Evolutionary conservation across 345 rosid species (phyloP).

Genomic region (Psidium guajava): DNA sequence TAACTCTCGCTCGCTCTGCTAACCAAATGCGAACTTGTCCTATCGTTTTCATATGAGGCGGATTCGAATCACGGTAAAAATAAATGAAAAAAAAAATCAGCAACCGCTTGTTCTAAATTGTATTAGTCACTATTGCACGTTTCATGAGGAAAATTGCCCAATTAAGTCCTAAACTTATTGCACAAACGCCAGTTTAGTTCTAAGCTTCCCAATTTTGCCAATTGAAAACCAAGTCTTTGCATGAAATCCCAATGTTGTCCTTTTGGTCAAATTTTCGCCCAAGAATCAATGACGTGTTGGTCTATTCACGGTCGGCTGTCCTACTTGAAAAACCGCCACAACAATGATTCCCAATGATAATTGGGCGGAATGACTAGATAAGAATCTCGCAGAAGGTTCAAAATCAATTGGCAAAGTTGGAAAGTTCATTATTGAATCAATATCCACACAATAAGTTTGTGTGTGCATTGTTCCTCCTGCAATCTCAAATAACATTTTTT

Average conservation of each 20-base stretch:
- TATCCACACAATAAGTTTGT: not conserved
- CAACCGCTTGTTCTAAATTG: too few species aligned
- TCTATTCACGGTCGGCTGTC: fast-evolving
- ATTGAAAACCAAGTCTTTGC: not conserved
- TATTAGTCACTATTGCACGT: too few species aligned
- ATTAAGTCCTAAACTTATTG: too few species aligned
- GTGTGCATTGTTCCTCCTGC: too few species aligned
- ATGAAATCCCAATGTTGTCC: fast-evolving
- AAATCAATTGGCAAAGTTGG: not conserved
- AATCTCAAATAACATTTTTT: not conserved
- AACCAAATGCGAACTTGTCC: too few species aligned
- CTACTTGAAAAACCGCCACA: fast-evolving
- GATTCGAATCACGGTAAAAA: too few species aligned
- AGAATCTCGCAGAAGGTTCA: not conserved
- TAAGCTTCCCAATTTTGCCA: not conserved
- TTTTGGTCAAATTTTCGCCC: not conserved
- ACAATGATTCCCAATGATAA: fast-evolving
- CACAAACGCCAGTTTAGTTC: fast-evolving
- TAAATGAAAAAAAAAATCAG: too few species aligned
- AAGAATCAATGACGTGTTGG: fast-evolving
- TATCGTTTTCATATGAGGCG: too few species aligned
- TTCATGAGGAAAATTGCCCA: too few species aligned
- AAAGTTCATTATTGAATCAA: not conserved
- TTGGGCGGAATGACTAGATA: not conserved
- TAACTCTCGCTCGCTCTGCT: too few species aligned